Conservation (phyloP, 805 yeast species). For the Suhomyces sp. region DNA sequence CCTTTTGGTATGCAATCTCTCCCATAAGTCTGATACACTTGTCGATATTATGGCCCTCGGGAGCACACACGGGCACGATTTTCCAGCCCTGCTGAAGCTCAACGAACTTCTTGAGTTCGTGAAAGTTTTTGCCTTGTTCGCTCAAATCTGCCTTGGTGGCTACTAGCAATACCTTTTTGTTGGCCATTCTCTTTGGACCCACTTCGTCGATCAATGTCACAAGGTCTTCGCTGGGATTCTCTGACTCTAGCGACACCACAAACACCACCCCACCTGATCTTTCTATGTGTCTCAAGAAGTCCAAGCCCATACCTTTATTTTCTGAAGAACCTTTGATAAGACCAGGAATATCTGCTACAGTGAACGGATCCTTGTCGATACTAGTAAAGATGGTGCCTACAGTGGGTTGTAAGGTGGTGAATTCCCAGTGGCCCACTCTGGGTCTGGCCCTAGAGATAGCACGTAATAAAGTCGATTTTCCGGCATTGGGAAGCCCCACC, state of each 20-base stretch:
- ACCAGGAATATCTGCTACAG: conserved; percentile 98
- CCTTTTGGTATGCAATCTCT: conserved; percentile 37
- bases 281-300: conserved; percentile 88
- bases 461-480: conserved; percentile 83
- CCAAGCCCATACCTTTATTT: conserved; percentile 90
- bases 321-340: conserved; percentile 83
- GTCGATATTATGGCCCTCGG: conserved; percentile 68
- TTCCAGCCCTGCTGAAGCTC: conserved; percentile 51
- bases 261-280: conserved; percentile 87
- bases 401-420: conserved; percentile 89
- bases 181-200: conserved; percentile 57
- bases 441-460: conserved; percentile 90
- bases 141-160: conserved; percentile 93
- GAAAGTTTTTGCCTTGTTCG: conserved; percentile 48
- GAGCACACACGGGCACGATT: conserved; percentile 82
- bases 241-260: conserved; percentile 72
- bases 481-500: conserved; percentile 96
- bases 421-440: conserved; percentile 93
- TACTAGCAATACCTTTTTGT: conserved; percentile 67
- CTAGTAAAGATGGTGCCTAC: conserved; percentile 80
- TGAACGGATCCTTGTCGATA: conserved; percentile 66
- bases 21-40: conserved; percentile 71
- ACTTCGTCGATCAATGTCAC: conserved; percentile 64
- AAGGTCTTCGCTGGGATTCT: conserved; percentile 66
- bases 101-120: conserved; percentile 44